Percentiles rank a stretch among this genome's conserved stretches.
Evolutionary conservation across 2,329 filamentous ascomycete genomes (phyloP).

Genomic region (Aspergillus novoparasiticus): DNA sequence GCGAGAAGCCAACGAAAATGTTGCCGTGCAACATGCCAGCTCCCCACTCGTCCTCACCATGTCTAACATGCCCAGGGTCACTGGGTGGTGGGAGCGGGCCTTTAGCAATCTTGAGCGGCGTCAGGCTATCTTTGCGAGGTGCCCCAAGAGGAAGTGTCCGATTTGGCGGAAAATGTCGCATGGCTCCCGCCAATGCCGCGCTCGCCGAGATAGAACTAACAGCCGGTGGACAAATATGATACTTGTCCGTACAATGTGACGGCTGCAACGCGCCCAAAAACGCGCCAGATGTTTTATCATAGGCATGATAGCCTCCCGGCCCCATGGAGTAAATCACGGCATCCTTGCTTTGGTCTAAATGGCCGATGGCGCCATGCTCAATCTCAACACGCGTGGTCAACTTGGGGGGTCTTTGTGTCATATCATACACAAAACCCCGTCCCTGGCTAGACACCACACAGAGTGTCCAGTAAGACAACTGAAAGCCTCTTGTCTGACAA

Average conservation of each 20-base stretch:
- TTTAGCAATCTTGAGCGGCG: constrained; percentile 28
- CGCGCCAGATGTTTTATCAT: constrained; percentile 43
- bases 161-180: constrained; percentile 25
- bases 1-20: constrained; percentile 48
- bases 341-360: constrained; percentile 47
- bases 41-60: constrained; percentile 50
- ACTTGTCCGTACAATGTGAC: constrained; percentile 32
- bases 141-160: constrained; percentile 20
- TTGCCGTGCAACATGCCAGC: constrained; percentile 48
- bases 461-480: constrained; percentile 47
- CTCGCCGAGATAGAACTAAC: constrained; percentile 16
- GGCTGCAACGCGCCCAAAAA: constrained; percentile 44
- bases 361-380: constrained; percentile 45
- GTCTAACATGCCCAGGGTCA: constrained; percentile 28
- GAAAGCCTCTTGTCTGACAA: constrained; percentile 49
- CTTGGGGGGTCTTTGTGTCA: constrained; percentile 38
- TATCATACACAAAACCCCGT: constrained; percentile 50
- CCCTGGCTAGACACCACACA: constrained; percentile 51
- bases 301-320: constrained; percentile 44
- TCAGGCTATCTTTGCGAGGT: constrained; percentile 28
- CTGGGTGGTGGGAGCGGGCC: constrained; percentile 29
- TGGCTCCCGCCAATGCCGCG: constrained; percentile 22
- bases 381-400: constrained; percentile 42
- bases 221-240: constrained; percentile 38
- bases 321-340: constrained; percentile 51